Percentiles rank a stretch among this genome's conserved stretches.
These are phyloP conservation scores for Yamadazyma buinensis DNA, from an alignment of 1,139 yeast species.

Conservation along the genomic window DNA sequence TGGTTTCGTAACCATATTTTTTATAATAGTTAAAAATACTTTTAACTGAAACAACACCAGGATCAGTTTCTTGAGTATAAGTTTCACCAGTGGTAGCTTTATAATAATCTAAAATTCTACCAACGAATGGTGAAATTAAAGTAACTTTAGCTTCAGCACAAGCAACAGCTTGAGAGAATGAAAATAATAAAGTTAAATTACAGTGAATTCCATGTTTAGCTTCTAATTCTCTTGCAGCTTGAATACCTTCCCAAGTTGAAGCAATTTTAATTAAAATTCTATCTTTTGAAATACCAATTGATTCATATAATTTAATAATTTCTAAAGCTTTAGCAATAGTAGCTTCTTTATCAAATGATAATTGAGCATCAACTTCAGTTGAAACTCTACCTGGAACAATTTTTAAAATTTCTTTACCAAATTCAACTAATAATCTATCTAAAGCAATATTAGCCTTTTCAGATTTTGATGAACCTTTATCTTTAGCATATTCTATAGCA, in stretches of 20 bases:
- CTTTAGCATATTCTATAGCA: constrained; percentile 85
- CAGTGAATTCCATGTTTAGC: constrained; percentile 86
- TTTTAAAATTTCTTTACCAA: constrained; percentile 88
- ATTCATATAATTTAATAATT: constrained; percentile 79
- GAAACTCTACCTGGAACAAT: constrained; percentile 99
- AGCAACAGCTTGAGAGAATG: constrained; percentile 96
- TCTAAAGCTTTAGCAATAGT: constrained; percentile 89
- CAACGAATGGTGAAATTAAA: constrained; percentile 96
- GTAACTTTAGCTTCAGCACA: constrained; percentile 98
- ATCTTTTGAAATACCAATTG: constrained; percentile 80
- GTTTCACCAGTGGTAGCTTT: constrained; percentile 91
- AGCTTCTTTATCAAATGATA: constrained; percentile 91
- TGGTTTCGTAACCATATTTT: constrained; percentile 93
- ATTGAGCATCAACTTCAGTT: constrained; percentile 98
- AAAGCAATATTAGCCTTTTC: constrained; percentile 69
- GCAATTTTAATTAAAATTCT: constrained; percentile 95
- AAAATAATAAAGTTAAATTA: constrained; percentile 92
- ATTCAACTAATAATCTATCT: constrained; percentile 90
- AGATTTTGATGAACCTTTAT: constrained; percentile 42
- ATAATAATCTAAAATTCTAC: constrained; percentile 99
- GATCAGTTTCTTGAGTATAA: constrained; percentile 79
- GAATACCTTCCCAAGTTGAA: constrained; percentile 99
- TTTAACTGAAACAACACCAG: constrained; percentile 93
- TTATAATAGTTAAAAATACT: constrained; percentile 94
- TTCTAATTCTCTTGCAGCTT: constrained; percentile 96